These are phyloP conservation scores for Aspergillus cejpii DNA, from an alignment of 2,329 filamentous ascomycete genomes.

Conservation along the genomic window DNA sequence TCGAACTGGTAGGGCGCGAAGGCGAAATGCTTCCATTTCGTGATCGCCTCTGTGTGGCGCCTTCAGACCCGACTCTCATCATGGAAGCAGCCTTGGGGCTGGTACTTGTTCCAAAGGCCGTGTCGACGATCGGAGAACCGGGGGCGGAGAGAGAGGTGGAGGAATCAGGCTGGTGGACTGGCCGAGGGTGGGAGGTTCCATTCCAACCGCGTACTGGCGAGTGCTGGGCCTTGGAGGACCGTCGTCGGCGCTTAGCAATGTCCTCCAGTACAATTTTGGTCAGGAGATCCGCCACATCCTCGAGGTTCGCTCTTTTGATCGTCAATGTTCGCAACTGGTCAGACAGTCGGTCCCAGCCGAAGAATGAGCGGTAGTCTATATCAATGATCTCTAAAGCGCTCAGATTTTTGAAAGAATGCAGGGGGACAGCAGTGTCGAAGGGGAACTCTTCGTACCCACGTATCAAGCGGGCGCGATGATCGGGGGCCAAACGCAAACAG, in stretches of 20 bases:
- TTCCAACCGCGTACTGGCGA: constrained; percentile 69
- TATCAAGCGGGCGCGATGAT: constrained; percentile 84
- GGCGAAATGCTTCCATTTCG: constrained; percentile 73
- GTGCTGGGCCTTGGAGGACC: constrained; percentile 77
- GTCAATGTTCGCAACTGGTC: constrained; percentile 88
- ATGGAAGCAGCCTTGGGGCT: constrained; percentile 45
- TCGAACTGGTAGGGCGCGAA: constrained; percentile 65
- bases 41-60: constrained; percentile 28
- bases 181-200: constrained; percentile 51
- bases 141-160: constrained; percentile 63
- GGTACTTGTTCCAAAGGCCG: constrained; percentile 43
- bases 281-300: constrained; percentile 83
- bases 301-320: constrained; percentile 76
- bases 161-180: constrained; percentile 58
- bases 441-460: constrained; percentile 95
- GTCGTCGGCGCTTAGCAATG: constrained; percentile 81
- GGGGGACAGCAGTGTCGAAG: constrained; percentile 90
- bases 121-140: constrained; percentile 52
- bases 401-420: constrained; percentile 96
- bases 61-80: constrained; percentile 54
- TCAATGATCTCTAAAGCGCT: constrained; percentile 90
- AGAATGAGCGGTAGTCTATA: constrained; percentile 94
- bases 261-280: constrained; percentile 94
- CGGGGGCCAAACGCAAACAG: constrained; percentile 80
- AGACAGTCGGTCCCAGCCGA: constrained; percentile 89